Conservation (phyloP, 73 alveolate species). For the Paramecium bursaria region DNA sequence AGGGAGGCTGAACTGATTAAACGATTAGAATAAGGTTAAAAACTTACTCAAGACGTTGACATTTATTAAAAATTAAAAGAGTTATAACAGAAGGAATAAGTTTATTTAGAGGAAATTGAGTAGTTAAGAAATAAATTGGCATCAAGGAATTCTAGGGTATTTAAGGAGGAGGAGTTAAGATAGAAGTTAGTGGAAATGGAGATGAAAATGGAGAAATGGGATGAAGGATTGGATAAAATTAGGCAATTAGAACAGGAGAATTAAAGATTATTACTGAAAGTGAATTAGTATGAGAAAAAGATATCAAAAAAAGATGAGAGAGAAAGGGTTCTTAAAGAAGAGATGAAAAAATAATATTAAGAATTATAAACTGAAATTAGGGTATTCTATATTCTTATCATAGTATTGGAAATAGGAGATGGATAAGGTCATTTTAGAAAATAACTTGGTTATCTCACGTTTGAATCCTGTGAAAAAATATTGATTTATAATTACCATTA, state of each 20-base stretch:
- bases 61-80: slow-evolving; percentile 44
- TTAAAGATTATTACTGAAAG: not conserved
- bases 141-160: not conserved
- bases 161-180: slow-evolving; percentile 60
- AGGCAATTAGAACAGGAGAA: slow-evolving; percentile 29
- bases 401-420: slow-evolving; percentile 60
- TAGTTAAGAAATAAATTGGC: slow-evolving; percentile 1
- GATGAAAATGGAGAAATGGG: not conserved
- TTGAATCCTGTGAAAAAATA: slow-evolving; percentile 48
- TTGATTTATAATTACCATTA: slow-evolving; percentile 9
- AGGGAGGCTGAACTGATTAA: not conserved
- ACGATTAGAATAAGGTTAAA: not conserved
- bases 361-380: slow-evolving; percentile 54
- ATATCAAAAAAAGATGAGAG: slow-evolving; percentile 9
- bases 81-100: not conserved
- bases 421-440: slow-evolving; percentile 52
- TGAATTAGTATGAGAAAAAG: not conserved
- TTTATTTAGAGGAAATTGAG: slow-evolving; percentile 59
- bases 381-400: not conserved
- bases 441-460: slow-evolving; percentile 28
- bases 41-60: not conserved
- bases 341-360: slow-evolving; percentile 37
- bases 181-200: slow-evolving; percentile 55
- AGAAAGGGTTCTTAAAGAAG: slow-evolving; percentile 21
- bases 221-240: not conserved